Percentiles rank a stretch among this genome's conserved stretches.
phyloP scores from a whole-genome alignment of 257 asterid species.

The Forsythia viridissima region DNA sequence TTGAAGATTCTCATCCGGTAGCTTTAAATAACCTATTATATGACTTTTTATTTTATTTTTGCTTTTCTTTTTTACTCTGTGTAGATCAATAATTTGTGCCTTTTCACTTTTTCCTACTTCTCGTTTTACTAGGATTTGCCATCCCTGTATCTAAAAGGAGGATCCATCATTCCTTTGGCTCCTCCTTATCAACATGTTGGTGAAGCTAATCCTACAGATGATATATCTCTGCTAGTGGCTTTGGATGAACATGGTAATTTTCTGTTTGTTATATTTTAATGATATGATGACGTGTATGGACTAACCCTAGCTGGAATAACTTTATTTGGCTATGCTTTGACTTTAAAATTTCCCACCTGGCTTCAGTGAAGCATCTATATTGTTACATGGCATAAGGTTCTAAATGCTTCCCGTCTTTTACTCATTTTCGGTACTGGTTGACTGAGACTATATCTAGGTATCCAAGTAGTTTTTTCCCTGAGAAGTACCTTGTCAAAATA shows the following conservation, averaged over 20 bases:
- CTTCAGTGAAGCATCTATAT: neutral
- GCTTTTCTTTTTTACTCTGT: neutral
- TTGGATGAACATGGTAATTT: conserved; percentile 72
- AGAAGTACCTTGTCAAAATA: neutral
- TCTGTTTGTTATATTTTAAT: conserved; percentile 13
- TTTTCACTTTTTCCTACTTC: conserved; percentile 15
- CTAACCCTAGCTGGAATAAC: neutral
- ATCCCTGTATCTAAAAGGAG: conserved; percentile 78
- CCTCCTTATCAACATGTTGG: conserved; percentile 71
- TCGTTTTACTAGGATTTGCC: conserved; percentile 75
- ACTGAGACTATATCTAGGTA: neutral
- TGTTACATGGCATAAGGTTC: neutral
- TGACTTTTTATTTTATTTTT: neutral
- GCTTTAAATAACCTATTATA: conserved; percentile 3
- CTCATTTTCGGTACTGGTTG: neutral
- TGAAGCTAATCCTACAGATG: conserved; percentile 72
- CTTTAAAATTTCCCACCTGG: neutral
- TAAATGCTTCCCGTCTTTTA: neutral
- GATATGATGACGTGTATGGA: neutral
- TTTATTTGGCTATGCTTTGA: neutral
- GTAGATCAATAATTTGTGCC: too few relatives aligned
- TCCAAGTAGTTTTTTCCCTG: neutral
- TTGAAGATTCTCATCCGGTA: conserved; percentile 95
- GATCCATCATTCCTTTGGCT: conserved; percentile 79
- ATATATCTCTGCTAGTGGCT: conserved; percentile 74